A percentile compares a stretch with the other conserved stretches of the same genome.
Evolutionary conservation across 2,329 filamentous ascomycete genomes (phyloP).

Genomic region (Aspergillaceae sp.): DNA sequence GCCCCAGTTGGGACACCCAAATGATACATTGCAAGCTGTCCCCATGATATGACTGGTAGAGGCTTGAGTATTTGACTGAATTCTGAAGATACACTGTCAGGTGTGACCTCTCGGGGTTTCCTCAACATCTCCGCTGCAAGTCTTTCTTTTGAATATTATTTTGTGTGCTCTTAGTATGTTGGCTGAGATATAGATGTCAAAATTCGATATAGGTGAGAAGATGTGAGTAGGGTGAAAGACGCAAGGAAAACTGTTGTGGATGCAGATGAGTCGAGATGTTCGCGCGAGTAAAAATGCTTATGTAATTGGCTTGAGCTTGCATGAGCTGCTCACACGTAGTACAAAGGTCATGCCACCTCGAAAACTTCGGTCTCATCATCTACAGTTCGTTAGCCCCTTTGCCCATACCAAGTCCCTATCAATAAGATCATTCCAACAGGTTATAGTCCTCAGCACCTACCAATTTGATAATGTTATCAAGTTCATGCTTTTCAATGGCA

Average conservation of each 20-base stretch:
- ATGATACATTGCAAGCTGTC: background rate
- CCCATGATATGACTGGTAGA: background rate
- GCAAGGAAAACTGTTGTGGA: background rate
- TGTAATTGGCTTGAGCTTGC: too few relatives aligned
- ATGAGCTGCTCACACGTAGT: too few relatives aligned
- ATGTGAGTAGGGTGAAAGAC: background rate
- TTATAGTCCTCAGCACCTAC: background rate
- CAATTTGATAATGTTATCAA: conserved; percentile 15
- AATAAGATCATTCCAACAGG: background rate
- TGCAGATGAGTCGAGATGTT: background rate
- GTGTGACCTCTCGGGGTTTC: background rate
- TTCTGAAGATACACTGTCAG: background rate
- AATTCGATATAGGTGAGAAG: background rate
- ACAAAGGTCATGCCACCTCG: too few relatives aligned
- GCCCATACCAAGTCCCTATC: background rate
- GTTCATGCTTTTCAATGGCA: conserved; percentile 19
- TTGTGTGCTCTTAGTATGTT: background rate
- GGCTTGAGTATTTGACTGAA: background rate
- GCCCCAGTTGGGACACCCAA: background rate
- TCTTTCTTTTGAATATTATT: background rate
- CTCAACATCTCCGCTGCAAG: background rate
- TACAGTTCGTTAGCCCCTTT: background rate
- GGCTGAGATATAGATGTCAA: background rate
- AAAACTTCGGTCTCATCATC: background rate
- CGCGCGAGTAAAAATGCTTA: background rate